Base-by-base conservation (phyloP, 2,329 filamentous ascomycete species). In the Talaromyces sp. region DNA sequence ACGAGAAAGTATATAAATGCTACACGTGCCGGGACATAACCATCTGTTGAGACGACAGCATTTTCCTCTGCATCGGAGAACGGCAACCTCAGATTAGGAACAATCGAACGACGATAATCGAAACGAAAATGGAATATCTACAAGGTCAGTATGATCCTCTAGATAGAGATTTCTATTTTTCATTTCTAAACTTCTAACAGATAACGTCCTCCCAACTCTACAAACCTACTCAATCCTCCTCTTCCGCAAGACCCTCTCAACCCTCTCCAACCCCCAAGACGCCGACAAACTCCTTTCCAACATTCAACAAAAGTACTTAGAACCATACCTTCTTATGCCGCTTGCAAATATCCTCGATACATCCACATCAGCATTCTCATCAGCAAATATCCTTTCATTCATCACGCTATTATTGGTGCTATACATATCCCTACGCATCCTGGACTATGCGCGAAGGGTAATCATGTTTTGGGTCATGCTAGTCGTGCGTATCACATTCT, bases 391-490 rank as follows among this genome's bases (percentile, higher is more conserved):
- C 35, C 50, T 74, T 52, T 75, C 77, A 13, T 68, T 80, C 22
- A 61, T 78, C 8, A 65, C 88, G 9, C 80, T 91, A 3, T 78
- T 89, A 52, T 70, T 88, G 35, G 78, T 88, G 63, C 77, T 94
- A 61, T 82, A 92, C 73, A 75, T 93, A 64, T 84, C 83, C 13
- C 78, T 89, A 66, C 85, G 86, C 69, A 81, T 95, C 49, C 79
- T 89, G 68, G 85, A 89, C 74, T 89, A 90, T 80, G 80, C 92
- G 19, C 87, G 88, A 67, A 86, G 91, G 67, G 79, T 92, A 22
- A 82, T 96, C 65, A 80, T 92, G 73, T 96, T 89, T 81, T 92
- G 92, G 87, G 86, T 92, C 61, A 81, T 85, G n/a, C 73, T 96
- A 63, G 82, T 83, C 11, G 75, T 91, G 68, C 80, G 85, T 27